These are phyloP conservation scores for Serpula lacrymans DNA, from an alignment of 768 basidiomycete species.

Conservation along the genomic window DNA sequence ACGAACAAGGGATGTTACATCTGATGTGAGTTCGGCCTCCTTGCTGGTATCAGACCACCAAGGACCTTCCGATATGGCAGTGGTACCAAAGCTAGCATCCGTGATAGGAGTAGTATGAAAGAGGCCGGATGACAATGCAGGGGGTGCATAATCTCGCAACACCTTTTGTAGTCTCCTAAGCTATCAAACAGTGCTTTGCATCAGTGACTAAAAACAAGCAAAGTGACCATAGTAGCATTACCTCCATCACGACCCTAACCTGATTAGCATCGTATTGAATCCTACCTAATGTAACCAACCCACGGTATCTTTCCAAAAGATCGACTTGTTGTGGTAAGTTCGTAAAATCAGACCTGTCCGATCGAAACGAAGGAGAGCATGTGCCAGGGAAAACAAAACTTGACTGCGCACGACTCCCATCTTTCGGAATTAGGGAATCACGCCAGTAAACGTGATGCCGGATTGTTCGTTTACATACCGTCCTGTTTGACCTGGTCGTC, in stretches of 20 bases:
- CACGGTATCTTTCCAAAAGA: constrained; percentile 46
- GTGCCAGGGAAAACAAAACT: too few species aligned
- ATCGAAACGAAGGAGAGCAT: too few species aligned
- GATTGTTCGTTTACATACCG: too few species aligned
- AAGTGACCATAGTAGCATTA: constrained; percentile 13
- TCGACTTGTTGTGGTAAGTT: constrained; percentile 28
- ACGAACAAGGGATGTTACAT: constrained; percentile 33
- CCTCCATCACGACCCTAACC: constrained; percentile 50
- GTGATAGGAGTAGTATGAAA: not conserved
- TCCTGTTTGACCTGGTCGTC: too few species aligned
- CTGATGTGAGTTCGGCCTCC: constrained; percentile 15
- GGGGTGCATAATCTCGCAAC: constrained; percentile 48
- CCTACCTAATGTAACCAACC: constrained; percentile 42
- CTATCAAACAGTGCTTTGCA: constrained; percentile 22
- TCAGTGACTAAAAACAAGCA: not conserved
- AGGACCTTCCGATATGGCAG: constrained; percentile 16
- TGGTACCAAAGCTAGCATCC: too few species aligned
- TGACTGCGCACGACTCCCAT: too few species aligned
- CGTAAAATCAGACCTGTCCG: too few species aligned
- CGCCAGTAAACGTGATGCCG: too few species aligned
- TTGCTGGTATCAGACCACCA: constrained; percentile 29
- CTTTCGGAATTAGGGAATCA: too few species aligned
- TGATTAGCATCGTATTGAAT: constrained; percentile 52
- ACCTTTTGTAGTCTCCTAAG: constrained; percentile 45
- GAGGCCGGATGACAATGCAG: constrained; percentile 31